Evolutionary conservation across 1,139 yeast genomes (phyloP).

Genomic region (Saccharomyces hybrid): DNA sequence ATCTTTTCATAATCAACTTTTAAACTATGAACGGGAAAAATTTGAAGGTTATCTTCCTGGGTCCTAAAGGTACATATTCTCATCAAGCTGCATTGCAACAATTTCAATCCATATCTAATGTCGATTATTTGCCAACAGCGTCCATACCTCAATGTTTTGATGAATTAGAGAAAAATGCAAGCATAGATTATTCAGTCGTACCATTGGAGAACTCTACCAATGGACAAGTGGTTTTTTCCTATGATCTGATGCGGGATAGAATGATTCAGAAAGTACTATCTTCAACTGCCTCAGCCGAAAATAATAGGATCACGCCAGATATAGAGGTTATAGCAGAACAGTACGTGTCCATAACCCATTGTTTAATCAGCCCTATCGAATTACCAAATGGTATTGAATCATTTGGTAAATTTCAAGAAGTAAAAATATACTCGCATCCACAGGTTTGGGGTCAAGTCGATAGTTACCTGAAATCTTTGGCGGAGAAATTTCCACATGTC

Average conservation of each 20-base stretch:
- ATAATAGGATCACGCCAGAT: slow-evolving; percentile 17
- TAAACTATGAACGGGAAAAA: not conserved
- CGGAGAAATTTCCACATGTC: slow-evolving; percentile 31
- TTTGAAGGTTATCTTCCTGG: slow-evolving; percentile 57
- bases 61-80: slow-evolving; percentile 87
- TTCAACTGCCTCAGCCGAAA: slow-evolving; percentile 7
- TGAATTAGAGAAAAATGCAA: slow-evolving; percentile 29
- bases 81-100: slow-evolving; percentile 86
- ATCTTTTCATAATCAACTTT: not conserved
- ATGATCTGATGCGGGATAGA: slow-evolving; percentile 72
- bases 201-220: slow-evolving; percentile 94
- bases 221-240: slow-evolving; percentile 83
- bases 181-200: slow-evolving; percentile 57
- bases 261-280: slow-evolving; percentile 25
- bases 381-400: slow-evolving; percentile 7
- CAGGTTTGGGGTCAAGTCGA: slow-evolving; percentile 96
- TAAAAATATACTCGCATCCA: slow-evolving; percentile 78
- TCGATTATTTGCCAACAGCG: slow-evolving; percentile 31
- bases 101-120: slow-evolving; percentile 39
- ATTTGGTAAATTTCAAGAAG: slow-evolving; percentile 38
- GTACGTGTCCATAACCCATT: slow-evolving; percentile 76
- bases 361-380: slow-evolving; percentile 48
- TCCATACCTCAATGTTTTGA: slow-evolving; percentile 62
- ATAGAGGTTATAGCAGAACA: slow-evolving; percentile 67
- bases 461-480: slow-evolving; percentile 48